These are phyloP conservation scores for Nitzschia sp. DNA, from an alignment of 108 stramenopile genomes.

Conservation along the genomic window DNA sequence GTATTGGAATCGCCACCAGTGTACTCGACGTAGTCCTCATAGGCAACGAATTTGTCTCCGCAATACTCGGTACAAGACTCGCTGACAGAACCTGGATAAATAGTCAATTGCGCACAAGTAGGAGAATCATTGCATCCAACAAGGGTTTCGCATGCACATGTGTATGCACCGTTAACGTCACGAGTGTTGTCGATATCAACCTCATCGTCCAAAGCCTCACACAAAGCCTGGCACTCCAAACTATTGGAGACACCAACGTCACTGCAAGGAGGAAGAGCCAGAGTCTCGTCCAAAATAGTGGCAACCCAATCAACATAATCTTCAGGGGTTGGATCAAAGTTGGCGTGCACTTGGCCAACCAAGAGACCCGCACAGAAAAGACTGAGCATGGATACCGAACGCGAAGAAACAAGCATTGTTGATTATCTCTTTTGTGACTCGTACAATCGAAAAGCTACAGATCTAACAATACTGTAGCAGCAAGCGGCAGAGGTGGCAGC, in stretches of 20 bases:
- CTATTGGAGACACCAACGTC: neutral
- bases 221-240: slow-evolving; percentile 8
- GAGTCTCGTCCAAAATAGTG: neutral
- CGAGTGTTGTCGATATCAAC: slow-evolving; percentile 7
- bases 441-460: no score
- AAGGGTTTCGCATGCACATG: slow-evolving; percentile 4
- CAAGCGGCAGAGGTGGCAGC: no score
- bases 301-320: slow-evolving; percentile 10
- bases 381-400: no score
- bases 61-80: slow-evolving; percentile 5
- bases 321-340: slow-evolving; percentile 9
- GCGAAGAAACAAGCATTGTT: no score
- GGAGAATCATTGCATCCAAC: slow-evolving; percentile 17
- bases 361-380: slow-evolving; percentile 4
- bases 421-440: no score
- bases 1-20: slow-evolving; percentile 4
- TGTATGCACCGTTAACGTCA: slow-evolving; percentile 4
- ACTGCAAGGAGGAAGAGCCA: slow-evolving; percentile 11
- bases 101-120: slow-evolving; percentile 15
- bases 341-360: neutral
- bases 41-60: neutral
- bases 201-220: neutral
- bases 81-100: slow-evolving; percentile 14
- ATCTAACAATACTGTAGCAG: no score
- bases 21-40: slow-evolving; percentile 16